Conservation (phyloP, 2,329 filamentous ascomycete species). For the Fusarium sp. region DNA sequence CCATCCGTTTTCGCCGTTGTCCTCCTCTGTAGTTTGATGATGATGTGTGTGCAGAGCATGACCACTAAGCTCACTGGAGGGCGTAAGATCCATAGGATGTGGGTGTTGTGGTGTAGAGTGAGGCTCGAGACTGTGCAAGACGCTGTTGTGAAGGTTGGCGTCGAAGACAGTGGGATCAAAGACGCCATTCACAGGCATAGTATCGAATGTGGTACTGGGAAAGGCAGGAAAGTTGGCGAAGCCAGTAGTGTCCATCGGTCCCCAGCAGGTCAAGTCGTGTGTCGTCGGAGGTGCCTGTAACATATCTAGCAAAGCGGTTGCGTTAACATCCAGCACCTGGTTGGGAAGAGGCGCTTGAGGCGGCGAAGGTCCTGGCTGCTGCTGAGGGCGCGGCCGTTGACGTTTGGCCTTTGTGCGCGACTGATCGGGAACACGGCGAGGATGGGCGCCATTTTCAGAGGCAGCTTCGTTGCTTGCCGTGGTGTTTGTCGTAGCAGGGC, state of each 20-base stretch:
- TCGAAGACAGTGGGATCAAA: slow-evolving; percentile 46
- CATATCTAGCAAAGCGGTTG: slow-evolving; percentile 47
- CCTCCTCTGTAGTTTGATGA: slow-evolving; percentile 42
- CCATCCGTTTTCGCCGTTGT: slow-evolving; percentile 46
- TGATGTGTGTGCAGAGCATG: slow-evolving; percentile 38
- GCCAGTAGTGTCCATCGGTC: slow-evolving; percentile 45
- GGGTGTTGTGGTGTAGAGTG: slow-evolving; percentile 37
- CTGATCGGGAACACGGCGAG: slow-evolving; percentile 45
- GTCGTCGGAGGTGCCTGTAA: slow-evolving; percentile 46
- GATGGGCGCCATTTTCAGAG: slow-evolving; percentile 33
- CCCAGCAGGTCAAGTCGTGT: slow-evolving; percentile 47
- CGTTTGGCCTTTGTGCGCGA: slow-evolving; percentile 46
- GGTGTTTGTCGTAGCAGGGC: slow-evolving; percentile 34
- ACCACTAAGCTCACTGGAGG: slow-evolving; percentile 37
- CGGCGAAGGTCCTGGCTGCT: slow-evolving; percentile 40
- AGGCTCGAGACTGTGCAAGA: slow-evolving; percentile 39
- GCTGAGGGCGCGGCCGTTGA: slow-evolving; percentile 45
- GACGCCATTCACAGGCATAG: slow-evolving; percentile 43
- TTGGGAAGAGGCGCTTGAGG: slow-evolving; percentile 42
- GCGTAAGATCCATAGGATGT: slow-evolving; percentile 40
- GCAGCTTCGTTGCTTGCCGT: slow-evolving; percentile 30
- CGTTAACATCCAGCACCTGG: slow-evolving; percentile 45
- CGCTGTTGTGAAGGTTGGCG: slow-evolving; percentile 41
- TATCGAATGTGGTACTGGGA: slow-evolving; percentile 43
- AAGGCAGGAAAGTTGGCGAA: slow-evolving; percentile 45